Conservation (phyloP, 768 basidiomycete species). For the Leccinum uliginosum region DNA sequence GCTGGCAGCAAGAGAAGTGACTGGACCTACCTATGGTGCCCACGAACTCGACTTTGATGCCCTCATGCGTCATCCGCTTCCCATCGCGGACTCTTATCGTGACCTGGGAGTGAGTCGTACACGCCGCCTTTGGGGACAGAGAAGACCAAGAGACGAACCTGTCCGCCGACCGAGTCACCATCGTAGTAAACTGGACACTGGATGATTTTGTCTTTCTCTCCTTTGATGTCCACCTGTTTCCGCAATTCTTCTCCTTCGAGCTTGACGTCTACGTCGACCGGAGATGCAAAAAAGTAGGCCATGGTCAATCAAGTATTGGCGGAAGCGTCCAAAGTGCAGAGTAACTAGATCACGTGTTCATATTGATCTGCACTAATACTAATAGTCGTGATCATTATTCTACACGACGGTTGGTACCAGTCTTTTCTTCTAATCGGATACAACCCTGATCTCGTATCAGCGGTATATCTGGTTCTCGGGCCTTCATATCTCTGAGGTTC, state of each 20-base stretch:
- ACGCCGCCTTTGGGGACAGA: not conserved
- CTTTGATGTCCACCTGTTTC: slow-evolving; percentile 86
- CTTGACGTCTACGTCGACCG: slow-evolving; percentile 88
- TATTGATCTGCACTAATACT: not conserved
- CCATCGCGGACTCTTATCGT: slow-evolving; percentile 89
- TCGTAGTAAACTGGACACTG: slow-evolving; percentile 94
- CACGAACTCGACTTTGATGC: slow-evolving; percentile 96
- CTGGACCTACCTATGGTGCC: slow-evolving; percentile 82
- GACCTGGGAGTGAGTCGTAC: slow-evolving; percentile 44
- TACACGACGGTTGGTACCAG: not conserved
- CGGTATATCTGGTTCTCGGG: not conserved
- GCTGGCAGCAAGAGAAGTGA: not conserved
- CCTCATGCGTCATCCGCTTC: slow-evolving; percentile 91
- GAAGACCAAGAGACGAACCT: slow-evolving; percentile 46
- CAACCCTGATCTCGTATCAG: too few species aligned
- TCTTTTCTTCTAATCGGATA: not conserved
- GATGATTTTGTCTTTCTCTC: slow-evolving; percentile 79
- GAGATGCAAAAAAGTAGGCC: slow-evolving; percentile 87
- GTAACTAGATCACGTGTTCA: slow-evolving; percentile 10
- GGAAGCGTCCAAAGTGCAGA: not conserved
- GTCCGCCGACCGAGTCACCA: slow-evolving; percentile 86
- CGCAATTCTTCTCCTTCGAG: slow-evolving; percentile 83
- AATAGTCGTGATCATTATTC: not conserved
- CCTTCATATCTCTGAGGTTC: not conserved
- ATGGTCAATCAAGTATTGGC: slow-evolving; percentile 27